phyloP scores from a whole-genome alignment of 352 stramenopile species.

The Globisporangium irregulare region DNA sequence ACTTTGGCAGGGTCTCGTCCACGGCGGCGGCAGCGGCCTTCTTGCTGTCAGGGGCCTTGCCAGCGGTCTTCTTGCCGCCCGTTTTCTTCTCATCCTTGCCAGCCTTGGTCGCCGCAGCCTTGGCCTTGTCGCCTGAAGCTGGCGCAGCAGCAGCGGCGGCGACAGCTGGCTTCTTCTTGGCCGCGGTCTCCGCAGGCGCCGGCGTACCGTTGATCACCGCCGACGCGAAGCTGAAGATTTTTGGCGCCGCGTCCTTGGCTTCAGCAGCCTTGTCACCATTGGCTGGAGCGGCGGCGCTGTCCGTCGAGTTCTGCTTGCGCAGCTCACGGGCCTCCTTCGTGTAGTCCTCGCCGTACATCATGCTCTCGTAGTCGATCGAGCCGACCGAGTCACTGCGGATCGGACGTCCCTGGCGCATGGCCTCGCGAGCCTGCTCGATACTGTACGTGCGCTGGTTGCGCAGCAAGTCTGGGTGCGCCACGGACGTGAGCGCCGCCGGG shows the following conservation, averaged over 20 bases:
- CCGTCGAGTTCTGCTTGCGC: conserved; percentile 47
- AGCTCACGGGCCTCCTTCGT: conserved; percentile 81
- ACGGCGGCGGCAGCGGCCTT: conserved; percentile 21
- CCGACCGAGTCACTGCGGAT: conserved; percentile 87
- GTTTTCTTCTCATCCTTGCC: conserved; percentile 36
- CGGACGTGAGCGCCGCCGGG: conserved; percentile 62
- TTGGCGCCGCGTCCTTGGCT: conserved; percentile 22
- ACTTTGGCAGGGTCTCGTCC: conserved; percentile 53
- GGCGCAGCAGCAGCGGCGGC: conserved; percentile 6
- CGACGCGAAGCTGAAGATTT: conserved; percentile 67
- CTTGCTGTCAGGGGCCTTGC: conserved; percentile 15
- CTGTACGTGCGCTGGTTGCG: conserved; percentile 90
- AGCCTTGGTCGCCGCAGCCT: conserved; percentile 33
- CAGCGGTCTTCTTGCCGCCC: conserved; percentile 12
- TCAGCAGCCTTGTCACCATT: not conserved
- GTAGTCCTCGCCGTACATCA: conserved; percentile 90
- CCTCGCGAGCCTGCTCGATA: conserved; percentile 90
- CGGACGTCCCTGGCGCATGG: conserved; percentile 84
- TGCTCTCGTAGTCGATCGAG: conserved; percentile 87
- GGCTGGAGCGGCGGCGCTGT: conserved; percentile 13
- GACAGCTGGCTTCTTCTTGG: conserved; percentile 48
- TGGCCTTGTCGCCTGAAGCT: conserved; percentile 26
- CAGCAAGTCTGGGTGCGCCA: conserved; percentile 84
- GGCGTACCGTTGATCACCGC: conserved; percentile 78
- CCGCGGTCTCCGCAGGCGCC: conserved; percentile 30